Base-by-base conservation (phyloP, 2,329 filamentous ascomycete species). In the Colletotrichum chlorophyti region DNA sequence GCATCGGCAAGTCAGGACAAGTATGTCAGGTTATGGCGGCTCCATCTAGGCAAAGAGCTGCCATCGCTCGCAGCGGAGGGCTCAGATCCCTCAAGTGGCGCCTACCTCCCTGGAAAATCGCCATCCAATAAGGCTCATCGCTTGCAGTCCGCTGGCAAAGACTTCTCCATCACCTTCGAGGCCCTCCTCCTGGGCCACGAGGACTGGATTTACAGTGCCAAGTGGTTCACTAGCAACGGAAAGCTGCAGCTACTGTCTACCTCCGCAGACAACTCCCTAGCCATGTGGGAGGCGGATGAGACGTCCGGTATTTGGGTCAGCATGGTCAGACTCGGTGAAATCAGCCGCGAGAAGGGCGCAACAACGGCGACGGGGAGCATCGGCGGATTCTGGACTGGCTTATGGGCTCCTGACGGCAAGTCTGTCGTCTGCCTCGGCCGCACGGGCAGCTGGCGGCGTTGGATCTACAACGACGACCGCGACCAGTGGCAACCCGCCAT, bases 1-100 rank as follows among this genome's bases (percentile, higher is more conserved):
- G 92, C 94, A 1, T 98, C 94, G 10, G 93, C 93, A 19, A 98
- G 94, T 70, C 95, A 99, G 72, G 95, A 99, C 74, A 97, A 96
- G 75, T 99, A 98, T 68, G 89, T 98, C 58, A 90, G 95, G 35
- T 83, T 99, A 31, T 99, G 95, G 95, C 86, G 93, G 57, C 77
- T 99, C 31, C 90, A 91, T 63, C 79, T 84, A 61, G 91, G 91
- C 29, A 83, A 83, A 58, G 84, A 87, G 29, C 75, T 90, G 2
- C 86, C 88, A 1, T 75, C 80, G 0, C 77, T 82, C 46, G 83
- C 82, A 34, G 78, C 81, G 1, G 75, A 74, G 21, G 79, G 84
- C 5, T 75, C 79, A 10, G 86, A 90, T 60, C 82, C 85, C 43
- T 75, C 77, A 3, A 75, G 82, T 17, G 86, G 84, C 12, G 82